These are phyloP conservation scores for Arachnomyces sp. DNA, from an alignment of 2,329 filamentous ascomycete species.

Conservation along the genomic window DNA sequence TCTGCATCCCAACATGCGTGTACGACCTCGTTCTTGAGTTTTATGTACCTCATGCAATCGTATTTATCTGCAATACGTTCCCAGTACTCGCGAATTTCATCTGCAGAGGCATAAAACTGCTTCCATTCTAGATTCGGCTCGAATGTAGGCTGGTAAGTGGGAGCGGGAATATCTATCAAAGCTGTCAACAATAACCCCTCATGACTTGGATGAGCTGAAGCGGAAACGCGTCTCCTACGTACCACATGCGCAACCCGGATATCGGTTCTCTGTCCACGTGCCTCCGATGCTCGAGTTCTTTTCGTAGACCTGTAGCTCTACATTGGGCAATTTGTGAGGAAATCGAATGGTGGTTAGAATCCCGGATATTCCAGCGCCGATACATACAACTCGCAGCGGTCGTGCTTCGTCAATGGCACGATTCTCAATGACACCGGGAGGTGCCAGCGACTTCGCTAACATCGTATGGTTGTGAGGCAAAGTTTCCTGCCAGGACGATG, in stretches of 20 bases:
- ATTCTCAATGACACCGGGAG: constrained; percentile 16
- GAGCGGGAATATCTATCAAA: background rate
- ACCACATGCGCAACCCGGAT: constrained; percentile 31
- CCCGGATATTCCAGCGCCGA: constrained; percentile 33
- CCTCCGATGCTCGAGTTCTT: constrained; percentile 28
- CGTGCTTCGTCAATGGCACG: constrained; percentile 26
- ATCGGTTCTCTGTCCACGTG: constrained; percentile 29
- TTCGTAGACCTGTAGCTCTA: constrained; percentile 28
- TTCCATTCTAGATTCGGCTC: constrained; percentile 38
- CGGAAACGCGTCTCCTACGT: background rate
- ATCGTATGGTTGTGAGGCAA: no score
- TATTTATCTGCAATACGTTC: constrained; percentile 32
- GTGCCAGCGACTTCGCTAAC: no score
- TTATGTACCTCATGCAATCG: constrained; percentile 30
- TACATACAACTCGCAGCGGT: constrained; percentile 27
- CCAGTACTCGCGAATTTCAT: constrained; percentile 38
- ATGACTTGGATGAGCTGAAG: no score
- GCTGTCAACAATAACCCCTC: no score
- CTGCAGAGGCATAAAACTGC: constrained; percentile 32
- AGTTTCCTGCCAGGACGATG: no score
- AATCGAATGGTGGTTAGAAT: constrained; percentile 32
- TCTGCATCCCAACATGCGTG: constrained; percentile 33
- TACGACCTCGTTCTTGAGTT: constrained; percentile 29
- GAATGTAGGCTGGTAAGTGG: constrained; percentile 17
- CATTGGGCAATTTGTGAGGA: constrained; percentile 28